Evolutionary conservation across 2,329 filamentous ascomycete species (phyloP), one percentile per base, ranked within the genome.

Genomic region (Paecilomyces sp.): DNA sequence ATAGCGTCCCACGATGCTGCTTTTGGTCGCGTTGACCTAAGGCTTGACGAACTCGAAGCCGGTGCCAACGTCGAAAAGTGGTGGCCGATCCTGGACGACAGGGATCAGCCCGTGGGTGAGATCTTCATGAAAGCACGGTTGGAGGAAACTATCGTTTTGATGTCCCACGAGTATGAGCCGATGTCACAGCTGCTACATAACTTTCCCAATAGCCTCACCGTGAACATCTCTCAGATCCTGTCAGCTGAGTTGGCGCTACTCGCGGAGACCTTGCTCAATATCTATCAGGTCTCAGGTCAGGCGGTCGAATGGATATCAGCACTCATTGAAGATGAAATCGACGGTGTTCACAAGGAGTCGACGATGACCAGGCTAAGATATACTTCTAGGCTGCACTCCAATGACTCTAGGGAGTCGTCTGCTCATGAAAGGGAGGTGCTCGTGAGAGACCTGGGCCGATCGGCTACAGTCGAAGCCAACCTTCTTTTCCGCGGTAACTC

Each of bases 401-500:
- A 83, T 61, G 84, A 86, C 60, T 82, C 82, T 2, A 80, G 79
- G 59, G 84, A 86, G 60, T 76, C 78, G 60, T 76, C 78, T 6
- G 77, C 71, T 15, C 80, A 82, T 62, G 85, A 88, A 61, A 69
- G 77, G 58, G 85, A 88, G 69, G 74, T 86, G 15, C 78, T 88
- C 18, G 83, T 88, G 11, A 77, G 85, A 60, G 85, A 88, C 66
- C 77, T 88, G 70, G 84, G 84, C 61, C 84, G 86, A 68, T 85
- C 84, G 53, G 85, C 85, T 25, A 85, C 85, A 15, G 77, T 86
- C 53, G 94, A 99, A 73, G 94, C 93, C 4, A 99, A 97, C 66
- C 81, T 99, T 1, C 84, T 99, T 3, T 99, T 99, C 76, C 86
- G 94, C 34, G 94, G 94, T 62, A 99, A 99, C 69, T 95, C 94